Base-by-base conservation (phyloP, 129 eudicot genomes). In the Heracleum sosnowskyi region DNA sequence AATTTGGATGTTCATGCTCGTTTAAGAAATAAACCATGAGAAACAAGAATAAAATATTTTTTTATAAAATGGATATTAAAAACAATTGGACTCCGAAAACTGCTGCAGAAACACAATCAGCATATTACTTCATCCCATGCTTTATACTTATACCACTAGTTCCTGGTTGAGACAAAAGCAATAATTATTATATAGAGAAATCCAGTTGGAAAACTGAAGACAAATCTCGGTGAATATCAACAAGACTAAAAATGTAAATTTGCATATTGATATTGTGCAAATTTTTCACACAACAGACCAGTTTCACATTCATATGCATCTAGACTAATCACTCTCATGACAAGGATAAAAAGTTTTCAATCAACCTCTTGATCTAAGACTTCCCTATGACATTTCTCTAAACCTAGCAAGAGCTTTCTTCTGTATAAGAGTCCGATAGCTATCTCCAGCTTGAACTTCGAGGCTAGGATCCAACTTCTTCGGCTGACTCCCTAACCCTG, bases 371-470 rank as follows among this genome's bases (percentile, higher is more conserved):
- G 37, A 66, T 66, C 20, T 12, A 29, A 28, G n/a, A 64, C 37
- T 29, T 64, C 72, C 75, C 86, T 87, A 90, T n/a, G 97, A 95
- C 99, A 95, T 95, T 78, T 95, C 99, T 31, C 97, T 86, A 77
- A 90, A 95, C 75, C 99, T 91, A 39, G 96, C 96, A 66, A 95
- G 92, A 2, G 99, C 99, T 84, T 95, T 95, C 89, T 95, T 95
- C 83, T 95, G 99, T 79, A 95, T 92, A 39, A 92, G 84, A 53
- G 96, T 93, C 73, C 89, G 84, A 86, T 95, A 95, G 79, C 99
- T 95, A 85, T 95, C 99, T 60, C 99, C 97, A 0, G 99, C 91
- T 80, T 92, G 97, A 74, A 90, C 99, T 82, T 95, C 99, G 20
- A 95, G 91, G 87, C 81, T 85, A 0, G 99, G 97, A 68, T 92